Evolutionary conservation across 1,284 basidiomycete genomes (phyloP), one percentile per base, ranked within the genome.

Genomic region (Tylopilus sp.): DNA sequence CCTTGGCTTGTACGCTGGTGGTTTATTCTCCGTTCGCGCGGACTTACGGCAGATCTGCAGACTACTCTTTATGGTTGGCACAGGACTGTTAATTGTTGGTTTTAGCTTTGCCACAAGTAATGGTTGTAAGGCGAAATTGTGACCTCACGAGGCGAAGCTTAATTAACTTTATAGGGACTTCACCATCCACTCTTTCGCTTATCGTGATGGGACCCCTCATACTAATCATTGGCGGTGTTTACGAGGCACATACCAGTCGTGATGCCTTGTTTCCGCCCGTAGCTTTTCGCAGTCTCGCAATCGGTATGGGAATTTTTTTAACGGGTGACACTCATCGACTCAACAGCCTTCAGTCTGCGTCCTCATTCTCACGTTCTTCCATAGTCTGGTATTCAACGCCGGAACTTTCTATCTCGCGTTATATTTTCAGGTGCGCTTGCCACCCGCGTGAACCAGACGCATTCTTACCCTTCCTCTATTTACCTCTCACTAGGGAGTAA

Each of bases 401-500:
- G 88, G 86, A 38, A 91, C 88, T 7, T 91, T 85, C 68, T 91
- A 88, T 69, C 77, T 91, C 39, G 84, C 86, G 0, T 67, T 90
- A 26, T 90, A 82, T 64, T 89, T 80, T 66, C 87, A 91, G 77
- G 88, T 86, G 53, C 41, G 71, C 49, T 52, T 33, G 31, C 54
- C 40, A 18, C 40, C 28, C 26, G 33, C 21, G 17, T 55, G 29
- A 37, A 47, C 43, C 31, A 30, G 44, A 48, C 30, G 47, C n/a
- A 10, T 37, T 53, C 40, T 56, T 51, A 48, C 36, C 18, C 10
- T 29, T 10, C 28, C 28, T 29, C 9, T 29, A 31, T 52, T 51
- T 34, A 54, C 14, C 48, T 50, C 8, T 40, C 24, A 24, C 44
- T 58, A 89, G 86, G 80, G 80, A 30, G 85, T 82, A 38, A 76